These are phyloP conservation scores for Cryptococcus jaspeensis DNA, from an alignment of 1,284 basidiomycete genomes.

Conservation along the genomic window DNA sequence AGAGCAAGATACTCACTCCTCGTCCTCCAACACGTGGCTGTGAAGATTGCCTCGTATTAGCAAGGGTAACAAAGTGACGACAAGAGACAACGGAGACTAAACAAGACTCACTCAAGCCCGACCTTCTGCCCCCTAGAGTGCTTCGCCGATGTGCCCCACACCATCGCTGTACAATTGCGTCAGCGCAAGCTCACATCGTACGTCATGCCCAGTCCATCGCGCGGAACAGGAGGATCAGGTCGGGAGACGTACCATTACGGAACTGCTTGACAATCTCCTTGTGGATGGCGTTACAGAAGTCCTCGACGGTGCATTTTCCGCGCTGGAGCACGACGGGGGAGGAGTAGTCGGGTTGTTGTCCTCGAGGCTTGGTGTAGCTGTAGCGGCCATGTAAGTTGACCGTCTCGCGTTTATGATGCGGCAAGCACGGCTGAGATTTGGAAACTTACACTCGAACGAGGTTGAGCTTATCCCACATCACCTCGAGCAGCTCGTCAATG, in stretches of 20 bases:
- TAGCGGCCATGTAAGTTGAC: not conserved
- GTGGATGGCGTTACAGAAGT: constrained; percentile 73
- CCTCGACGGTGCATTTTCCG: constrained; percentile 66
- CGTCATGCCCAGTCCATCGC: not conserved
- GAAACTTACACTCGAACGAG: constrained; percentile 72
- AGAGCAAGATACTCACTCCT: constrained; percentile 57
- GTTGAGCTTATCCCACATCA: constrained; percentile 86
- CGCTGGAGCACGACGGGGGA: constrained; percentile 65
- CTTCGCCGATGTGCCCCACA: constrained; percentile 69
- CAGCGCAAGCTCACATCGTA: not conserved
- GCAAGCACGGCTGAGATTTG: not conserved
- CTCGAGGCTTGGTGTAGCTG: constrained; percentile 87
- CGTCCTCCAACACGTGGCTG: constrained; percentile 76
- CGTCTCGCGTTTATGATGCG: not conserved
- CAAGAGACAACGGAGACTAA: not conserved
- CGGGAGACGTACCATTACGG: constrained; percentile 31
- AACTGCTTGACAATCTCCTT: constrained; percentile 53
- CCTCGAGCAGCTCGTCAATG: constrained; percentile 87
- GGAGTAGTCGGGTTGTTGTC: constrained; percentile 83
- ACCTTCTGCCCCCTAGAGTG: constrained; percentile 96
- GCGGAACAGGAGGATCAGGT: not conserved
- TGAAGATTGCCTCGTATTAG: not conserved
- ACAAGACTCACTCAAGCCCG: constrained; percentile 63
- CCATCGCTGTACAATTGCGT: constrained; percentile 59
- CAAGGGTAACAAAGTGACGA: not conserved